These are phyloP conservation scores for Trifolium repens DNA, from an alignment of 306 rosid species.

Conservation along the genomic window DNA sequence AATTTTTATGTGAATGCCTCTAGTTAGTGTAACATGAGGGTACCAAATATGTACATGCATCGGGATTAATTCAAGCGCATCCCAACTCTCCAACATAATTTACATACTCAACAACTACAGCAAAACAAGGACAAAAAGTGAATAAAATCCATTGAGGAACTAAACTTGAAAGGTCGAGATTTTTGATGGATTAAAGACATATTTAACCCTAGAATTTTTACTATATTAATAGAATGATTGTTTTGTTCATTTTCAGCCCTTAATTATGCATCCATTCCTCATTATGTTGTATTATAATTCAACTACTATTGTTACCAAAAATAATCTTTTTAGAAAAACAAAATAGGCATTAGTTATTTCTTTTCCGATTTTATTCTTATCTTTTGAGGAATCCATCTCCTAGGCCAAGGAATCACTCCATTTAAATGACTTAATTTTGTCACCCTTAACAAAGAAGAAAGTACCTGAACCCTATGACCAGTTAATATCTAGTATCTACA, in stretches of 20 bases:
- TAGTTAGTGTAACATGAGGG: not conserved
- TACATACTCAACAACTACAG: not conserved
- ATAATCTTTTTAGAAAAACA: not conserved
- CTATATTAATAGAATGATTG: not conserved
- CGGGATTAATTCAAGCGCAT: not conserved
- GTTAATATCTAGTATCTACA: conserved; percentile 25
- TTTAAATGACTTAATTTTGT: conserved; percentile 10
- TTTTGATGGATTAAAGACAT: too few relatives aligned
- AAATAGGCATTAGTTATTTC: not conserved
- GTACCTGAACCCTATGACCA: conserved; percentile 5
- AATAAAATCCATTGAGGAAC: not conserved
- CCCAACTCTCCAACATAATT: not conserved
- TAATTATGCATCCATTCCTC: conserved; percentile 1
- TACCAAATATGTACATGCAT: not conserved
- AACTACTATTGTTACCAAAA: not conserved
- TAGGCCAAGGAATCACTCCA: conserved; percentile 11
- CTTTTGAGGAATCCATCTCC: conserved; percentile 14
- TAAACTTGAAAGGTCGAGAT: not conserved
- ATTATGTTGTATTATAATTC: conserved; percentile 2
- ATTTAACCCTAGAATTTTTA: not conserved
- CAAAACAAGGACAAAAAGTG: not conserved
- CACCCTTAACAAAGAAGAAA: conserved; percentile 12
- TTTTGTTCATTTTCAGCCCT: not conserved
- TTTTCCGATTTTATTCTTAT: conserved; percentile 2
- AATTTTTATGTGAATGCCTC: not conserved